Evolutionary conservation across 2,329 filamentous ascomycete species (phyloP).

Genomic region (Fusarium azukiicola): DNA sequence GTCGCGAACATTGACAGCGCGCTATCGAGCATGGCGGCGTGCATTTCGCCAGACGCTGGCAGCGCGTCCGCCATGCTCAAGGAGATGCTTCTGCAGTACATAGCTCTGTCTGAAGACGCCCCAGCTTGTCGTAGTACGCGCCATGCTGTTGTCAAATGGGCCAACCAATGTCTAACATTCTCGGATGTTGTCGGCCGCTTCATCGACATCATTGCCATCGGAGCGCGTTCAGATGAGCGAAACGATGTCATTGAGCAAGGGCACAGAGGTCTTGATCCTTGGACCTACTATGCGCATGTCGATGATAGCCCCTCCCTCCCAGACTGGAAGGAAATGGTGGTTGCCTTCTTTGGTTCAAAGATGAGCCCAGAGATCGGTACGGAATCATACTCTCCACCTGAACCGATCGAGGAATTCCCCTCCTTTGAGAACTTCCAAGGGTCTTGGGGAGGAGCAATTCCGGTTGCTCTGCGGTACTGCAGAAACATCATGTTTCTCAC

Average conservation of each 20-base stretch:
- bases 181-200: conserved; percentile 89
- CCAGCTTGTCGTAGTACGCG: conserved; percentile 86
- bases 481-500: conserved; percentile 74
- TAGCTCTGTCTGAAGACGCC: conserved; percentile 73
- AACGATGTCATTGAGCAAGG: conserved; percentile 95
- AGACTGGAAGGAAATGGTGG: conserved; percentile 74
- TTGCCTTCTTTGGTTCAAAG: conserved; percentile 69
- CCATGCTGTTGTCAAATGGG: conserved; percentile 92
- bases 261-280: conserved; percentile 89
- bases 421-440: conserved; percentile 72
- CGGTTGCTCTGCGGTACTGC: conserved; percentile 86
- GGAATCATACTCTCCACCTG: conserved; percentile 58
- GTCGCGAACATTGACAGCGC: conserved; percentile 95
- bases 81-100: conserved; percentile 83
- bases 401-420: conserved; percentile 32
- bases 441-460: conserved; percentile 76
- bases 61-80: conserved; percentile 62
- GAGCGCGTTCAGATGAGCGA: conserved; percentile 82
- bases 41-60: conserved; percentile 63
- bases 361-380: conserved; percentile 61
- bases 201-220: conserved; percentile 92
- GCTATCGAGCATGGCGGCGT: conserved; percentile 84
- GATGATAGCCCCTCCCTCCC: conserved; percentile 67
- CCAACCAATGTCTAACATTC: conserved; percentile 92
- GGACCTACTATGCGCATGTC: conserved; percentile 72